Percentiles rank a stretch among this genome's conserved stretches.
Evolutionary conservation across 495 filamentous ascomycete genomes (phyloP).

Genomic region (Podospora pseudopauciseta): DNA sequence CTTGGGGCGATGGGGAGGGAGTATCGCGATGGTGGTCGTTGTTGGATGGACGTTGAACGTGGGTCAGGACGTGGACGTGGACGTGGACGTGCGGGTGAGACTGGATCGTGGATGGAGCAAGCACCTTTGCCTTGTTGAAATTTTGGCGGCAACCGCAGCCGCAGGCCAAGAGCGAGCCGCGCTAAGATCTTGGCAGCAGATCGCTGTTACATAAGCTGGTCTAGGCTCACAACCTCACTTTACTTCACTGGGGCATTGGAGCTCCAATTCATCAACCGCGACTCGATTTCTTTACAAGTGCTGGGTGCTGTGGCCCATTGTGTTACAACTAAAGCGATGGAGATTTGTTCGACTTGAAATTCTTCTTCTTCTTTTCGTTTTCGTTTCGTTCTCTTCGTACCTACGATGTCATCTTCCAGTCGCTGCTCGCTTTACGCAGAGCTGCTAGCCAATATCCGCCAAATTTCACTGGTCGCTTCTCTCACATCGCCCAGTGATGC

Average conservation of each 20-base stretch:
- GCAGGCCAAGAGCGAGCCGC: neutral
- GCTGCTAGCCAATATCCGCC: slow-evolving; percentile 79
- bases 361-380: neutral
- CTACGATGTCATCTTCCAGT: slow-evolving; percentile 19
- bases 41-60: slow-evolving; percentile 3
- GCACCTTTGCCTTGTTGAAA: slow-evolving; percentile 15
- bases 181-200: neutral
- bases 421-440: slow-evolving; percentile 67
- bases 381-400: neutral
- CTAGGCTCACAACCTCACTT: neutral
- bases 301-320: too few relatives aligned
- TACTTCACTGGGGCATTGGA: neutral
- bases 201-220: slow-evolving; percentile 15
- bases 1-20: neutral
- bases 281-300: neutral
- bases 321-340: neutral
- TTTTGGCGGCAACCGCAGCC: slow-evolving; percentile 17
- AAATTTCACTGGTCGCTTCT: slow-evolving; percentile 70
- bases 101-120: slow-evolving; percentile 4
- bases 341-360: neutral
- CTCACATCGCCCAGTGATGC: slow-evolving; percentile 49
- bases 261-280: neutral
- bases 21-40: neutral
- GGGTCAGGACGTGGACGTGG: slow-evolving; percentile 1
- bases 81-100: slow-evolving; percentile 5